These are phyloP conservation scores for Cutaneotrichosporon sp. DNA, from an alignment of 1,284 basidiomycete genomes.

Conservation along the genomic window DNA sequence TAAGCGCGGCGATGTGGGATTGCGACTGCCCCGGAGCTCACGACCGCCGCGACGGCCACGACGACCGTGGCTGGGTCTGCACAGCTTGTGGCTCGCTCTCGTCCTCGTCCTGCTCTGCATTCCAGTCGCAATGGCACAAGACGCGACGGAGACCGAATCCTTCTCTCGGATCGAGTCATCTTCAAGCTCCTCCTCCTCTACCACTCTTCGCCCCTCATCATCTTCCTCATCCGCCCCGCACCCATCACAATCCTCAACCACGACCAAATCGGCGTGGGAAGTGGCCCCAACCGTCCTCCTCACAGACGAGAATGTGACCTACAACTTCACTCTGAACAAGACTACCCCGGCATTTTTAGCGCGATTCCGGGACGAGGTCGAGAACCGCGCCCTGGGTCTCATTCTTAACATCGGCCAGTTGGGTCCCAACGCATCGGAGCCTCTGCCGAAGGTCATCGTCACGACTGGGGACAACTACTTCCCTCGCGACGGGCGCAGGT, in stretches of 20 bases:
- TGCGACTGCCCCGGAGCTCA: too few relatives aligned
- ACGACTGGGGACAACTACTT: not conserved
- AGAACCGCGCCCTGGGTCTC: not conserved
- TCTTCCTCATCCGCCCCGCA: not conserved
- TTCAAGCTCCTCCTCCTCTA: not conserved
- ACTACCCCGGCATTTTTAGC: not conserved
- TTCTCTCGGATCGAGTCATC: not conserved
- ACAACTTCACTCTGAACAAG: conserved; percentile 4
- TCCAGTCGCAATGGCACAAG: not conserved
- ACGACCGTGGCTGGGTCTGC: too few relatives aligned
- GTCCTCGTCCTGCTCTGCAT: not conserved
- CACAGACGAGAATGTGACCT: not conserved
- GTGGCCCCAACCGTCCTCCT: conserved; percentile 6
- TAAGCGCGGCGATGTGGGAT: not conserved
- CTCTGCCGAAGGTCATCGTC: not conserved
- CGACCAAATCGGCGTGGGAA: not conserved
- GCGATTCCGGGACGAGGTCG: not conserved
- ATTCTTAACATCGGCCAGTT: conserved; percentile 6
- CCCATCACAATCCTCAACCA: not conserved
- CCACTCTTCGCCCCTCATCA: not conserved
- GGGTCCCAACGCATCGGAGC: not conserved
- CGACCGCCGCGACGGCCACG: too few relatives aligned
- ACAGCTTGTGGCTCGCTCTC: too few relatives aligned
- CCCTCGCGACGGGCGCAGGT: not conserved
- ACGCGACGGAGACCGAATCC: not conserved